Percentiles rank a stretch among this genome's conserved stretches.
Conservation (phyloP, 306 rosid species). For the Quercus engelmannii region DNA sequence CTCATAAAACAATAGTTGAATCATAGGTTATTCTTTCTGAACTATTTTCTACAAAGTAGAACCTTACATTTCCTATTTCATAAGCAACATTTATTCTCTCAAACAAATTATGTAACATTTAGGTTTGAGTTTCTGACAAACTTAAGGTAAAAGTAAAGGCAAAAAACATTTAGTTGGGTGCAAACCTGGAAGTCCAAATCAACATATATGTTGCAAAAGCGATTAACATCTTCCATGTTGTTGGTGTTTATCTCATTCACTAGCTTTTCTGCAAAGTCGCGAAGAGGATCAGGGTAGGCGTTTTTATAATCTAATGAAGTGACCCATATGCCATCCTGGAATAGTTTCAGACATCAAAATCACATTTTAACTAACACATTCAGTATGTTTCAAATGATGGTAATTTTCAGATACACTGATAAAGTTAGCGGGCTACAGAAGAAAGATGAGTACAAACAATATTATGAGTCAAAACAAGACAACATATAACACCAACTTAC, state of each 20-base stretch:
- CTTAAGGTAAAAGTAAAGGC: constrained; percentile 2
- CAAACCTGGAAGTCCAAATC: constrained; percentile 79
- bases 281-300: constrained; percentile 88
- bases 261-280: constrained; percentile 64
- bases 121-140: not conserved
- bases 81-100: not conserved
- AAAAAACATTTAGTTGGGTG: not conserved
- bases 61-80: not conserved
- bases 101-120: not conserved
- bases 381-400: not conserved
- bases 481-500: constrained; percentile 26
- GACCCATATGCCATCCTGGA: constrained; percentile 71
- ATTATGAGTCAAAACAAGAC: not conserved
- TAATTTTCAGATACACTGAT: not conserved
- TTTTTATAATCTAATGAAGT: constrained; percentile 58
- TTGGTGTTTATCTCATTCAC: constrained; percentile 77
- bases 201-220: constrained; percentile 75
- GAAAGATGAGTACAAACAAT: not conserved
- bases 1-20: not conserved
- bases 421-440: not conserved
- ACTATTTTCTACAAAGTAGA: not conserved
- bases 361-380: not conserved
- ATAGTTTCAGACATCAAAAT: constrained; percentile 10
- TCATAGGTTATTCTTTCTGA: not conserved
- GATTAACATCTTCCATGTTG: constrained; percentile 72